phyloP scores from a whole-genome alignment of 331 rosid genomes.

The Pyrus hybrid region DNA sequence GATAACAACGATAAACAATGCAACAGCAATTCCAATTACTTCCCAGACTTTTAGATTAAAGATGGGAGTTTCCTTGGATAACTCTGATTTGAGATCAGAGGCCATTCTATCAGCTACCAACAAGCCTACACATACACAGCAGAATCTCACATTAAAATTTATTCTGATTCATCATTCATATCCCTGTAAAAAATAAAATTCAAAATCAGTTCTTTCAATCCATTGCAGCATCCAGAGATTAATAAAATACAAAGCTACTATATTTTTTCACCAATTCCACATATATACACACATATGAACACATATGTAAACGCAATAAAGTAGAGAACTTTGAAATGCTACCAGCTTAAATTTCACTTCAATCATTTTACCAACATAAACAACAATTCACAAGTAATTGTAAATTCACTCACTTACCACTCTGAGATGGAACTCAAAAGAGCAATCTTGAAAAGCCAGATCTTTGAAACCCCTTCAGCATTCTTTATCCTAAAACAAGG shows the following conservation, averaged over 20 bases:
- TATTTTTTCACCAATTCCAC: background rate
- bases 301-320: background rate
- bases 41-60: slow-evolving; percentile 76
- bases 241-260: background rate
- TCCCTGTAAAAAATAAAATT: background rate
- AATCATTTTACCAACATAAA: background rate
- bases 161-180: background rate
- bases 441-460: slow-evolving; percentile 46
- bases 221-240: background rate
- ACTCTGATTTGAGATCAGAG: slow-evolving; percentile 44
- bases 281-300: background rate
- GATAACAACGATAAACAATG: slow-evolving; percentile 54
- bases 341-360: background rate
- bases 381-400: background rate
- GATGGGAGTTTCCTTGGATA: slow-evolving; percentile 54
- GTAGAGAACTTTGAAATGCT: background rate
- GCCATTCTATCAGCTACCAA: slow-evolving; percentile 37
- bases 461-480: slow-evolving; percentile 41
- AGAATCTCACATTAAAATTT: slow-evolving; percentile 7
- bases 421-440: slow-evolving; percentile 9
- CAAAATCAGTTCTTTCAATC: slow-evolving; percentile 9
- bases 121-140: slow-evolving; percentile 33
- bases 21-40: slow-evolving; percentile 71
- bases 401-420: slow-evolving; percentile 12
- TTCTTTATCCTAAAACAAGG: slow-evolving; percentile 12